Evolutionary conservation across 129 eudicot genomes (phyloP), one percentile per base, ranked within the genome.

Genomic region (Tagetes patula): DNA sequence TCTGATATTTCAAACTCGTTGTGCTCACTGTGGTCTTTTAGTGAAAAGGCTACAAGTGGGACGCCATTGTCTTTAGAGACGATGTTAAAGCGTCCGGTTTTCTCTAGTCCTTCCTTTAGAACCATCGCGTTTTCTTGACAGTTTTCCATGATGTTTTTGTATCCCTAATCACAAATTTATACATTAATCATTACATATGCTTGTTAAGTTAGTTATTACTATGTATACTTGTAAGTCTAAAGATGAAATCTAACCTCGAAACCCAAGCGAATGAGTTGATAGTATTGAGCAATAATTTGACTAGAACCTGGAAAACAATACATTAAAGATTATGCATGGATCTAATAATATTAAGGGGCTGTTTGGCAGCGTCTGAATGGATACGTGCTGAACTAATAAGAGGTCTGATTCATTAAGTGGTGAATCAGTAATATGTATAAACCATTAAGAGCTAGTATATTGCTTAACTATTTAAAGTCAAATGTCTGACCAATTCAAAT

Each of bases 211-310:
- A 59, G 65, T 59, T 32, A 59, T 32, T 32, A 9, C n/a, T 9
- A 58, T 58, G 27, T 27, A 12, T 54, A 2, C 33, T 12, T 12
- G 56, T 3, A 2, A 50, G 46, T 4, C 5, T 53, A 47, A 4
- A 5, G 41, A 27, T 30, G 46, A 32, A 75, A 56, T 13, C 48
- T 64, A 73, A 90, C 96, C 96, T 91, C 97, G n/a, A 63, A 50
- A 49, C 97, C 97, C 74, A 91, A 83, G 58, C 97, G 94, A 52
- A 91, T 84, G 54, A 91, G 91, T 62, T 91, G 97, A 71, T 91
- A 91, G 82, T 91, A 91, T 10, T 91, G 97, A 75, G 91, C 97
- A 79, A 91, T 85, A 3, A 91, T 70, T 80, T 85, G 97, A 77
- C 95, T 91, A 6, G 97, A 88, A 56, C 97, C 96, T 90, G 91